Percentiles rank a stretch among this genome's conserved stretches.
These are phyloP conservation scores for Paecilomyces sp. DNA, from an alignment of 2,329 filamentous ascomycete species.

Conservation along the genomic window DNA sequence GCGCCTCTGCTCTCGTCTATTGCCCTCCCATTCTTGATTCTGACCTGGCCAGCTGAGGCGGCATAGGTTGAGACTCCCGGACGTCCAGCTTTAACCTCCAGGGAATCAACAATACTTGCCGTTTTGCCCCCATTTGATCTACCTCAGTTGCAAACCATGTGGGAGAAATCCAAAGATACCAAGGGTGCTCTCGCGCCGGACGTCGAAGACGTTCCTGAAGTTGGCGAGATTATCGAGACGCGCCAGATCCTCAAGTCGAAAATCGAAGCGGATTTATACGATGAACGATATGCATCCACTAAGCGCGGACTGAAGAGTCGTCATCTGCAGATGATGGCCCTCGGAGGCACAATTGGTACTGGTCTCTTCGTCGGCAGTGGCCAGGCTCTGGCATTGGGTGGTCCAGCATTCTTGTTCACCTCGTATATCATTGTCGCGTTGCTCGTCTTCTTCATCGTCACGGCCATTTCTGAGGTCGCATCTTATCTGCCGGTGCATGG, in stretches of 20 bases:
- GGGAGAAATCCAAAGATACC: background rate
- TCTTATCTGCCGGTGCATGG: slow-evolving; percentile 40
- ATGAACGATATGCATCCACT: slow-evolving; percentile 5
- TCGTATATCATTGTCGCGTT: slow-evolving; percentile 45
- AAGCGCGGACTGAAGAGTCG: slow-evolving; percentile 37
- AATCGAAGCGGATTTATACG: background rate
- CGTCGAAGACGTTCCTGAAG: background rate
- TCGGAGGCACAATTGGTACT: slow-evolving; percentile 52
- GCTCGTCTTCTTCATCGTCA: slow-evolving; percentile 43
- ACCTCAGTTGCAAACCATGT: background rate
- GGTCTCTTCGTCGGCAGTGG: slow-evolving; percentile 51
- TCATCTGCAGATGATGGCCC: slow-evolving; percentile 54
- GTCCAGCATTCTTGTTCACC: slow-evolving; percentile 45
- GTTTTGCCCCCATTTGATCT: background rate
- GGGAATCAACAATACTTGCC: background rate
- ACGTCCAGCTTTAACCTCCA: background rate
- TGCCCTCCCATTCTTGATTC: background rate
- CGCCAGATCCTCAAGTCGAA: background rate
- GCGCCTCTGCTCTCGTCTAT: background rate
- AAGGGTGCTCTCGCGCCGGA: background rate
- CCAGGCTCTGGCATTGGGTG: slow-evolving; percentile 44
- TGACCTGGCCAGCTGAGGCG: background rate
- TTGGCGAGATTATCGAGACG: background rate
- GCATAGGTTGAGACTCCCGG: background rate
- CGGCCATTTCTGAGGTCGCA: slow-evolving; percentile 34